Percentiles rank a stretch among this genome's conserved stretches.
Conservation (phyloP, 108 stramenopile species). For the Cyclostephanos invisitatus region DNA sequence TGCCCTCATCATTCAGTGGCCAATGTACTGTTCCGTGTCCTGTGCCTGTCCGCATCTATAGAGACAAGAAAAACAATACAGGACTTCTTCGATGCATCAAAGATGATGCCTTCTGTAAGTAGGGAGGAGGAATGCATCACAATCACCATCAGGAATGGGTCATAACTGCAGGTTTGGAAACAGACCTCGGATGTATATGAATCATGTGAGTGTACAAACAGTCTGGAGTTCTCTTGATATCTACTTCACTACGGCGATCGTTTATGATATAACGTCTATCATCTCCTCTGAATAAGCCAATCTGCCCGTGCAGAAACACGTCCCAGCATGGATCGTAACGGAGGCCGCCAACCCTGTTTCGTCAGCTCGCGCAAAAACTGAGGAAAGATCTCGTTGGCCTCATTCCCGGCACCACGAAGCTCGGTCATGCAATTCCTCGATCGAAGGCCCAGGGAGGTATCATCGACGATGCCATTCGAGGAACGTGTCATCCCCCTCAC, state of each 20-base stretch:
- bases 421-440: slow-evolving; percentile 62
- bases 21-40: too few species aligned
- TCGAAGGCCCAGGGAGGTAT: slow-evolving; percentile 32
- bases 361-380: slow-evolving; percentile 60
- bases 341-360: slow-evolving; percentile 63
- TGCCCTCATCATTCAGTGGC: background rate
- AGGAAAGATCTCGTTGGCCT: slow-evolving; percentile 59
- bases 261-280: background rate
- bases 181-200: background rate
- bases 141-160: background rate
- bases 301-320: slow-evolving; percentile 69
- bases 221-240: background rate
- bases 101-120: background rate
- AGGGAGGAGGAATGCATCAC: background rate
- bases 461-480: slow-evolving; percentile 6
- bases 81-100: background rate
- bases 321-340: slow-evolving; percentile 78
- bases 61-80: background rate
- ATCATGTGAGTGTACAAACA: background rate
- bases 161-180: background rate
- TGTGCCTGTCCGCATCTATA: too few species aligned
- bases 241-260: background rate
- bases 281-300: slow-evolving; percentile 55
- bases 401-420: slow-evolving; percentile 49
- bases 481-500: slow-evolving; percentile 5